phyloP scores from a whole-genome alignment of 352 stramenopile species.

The Peronospora tabacina region DNA sequence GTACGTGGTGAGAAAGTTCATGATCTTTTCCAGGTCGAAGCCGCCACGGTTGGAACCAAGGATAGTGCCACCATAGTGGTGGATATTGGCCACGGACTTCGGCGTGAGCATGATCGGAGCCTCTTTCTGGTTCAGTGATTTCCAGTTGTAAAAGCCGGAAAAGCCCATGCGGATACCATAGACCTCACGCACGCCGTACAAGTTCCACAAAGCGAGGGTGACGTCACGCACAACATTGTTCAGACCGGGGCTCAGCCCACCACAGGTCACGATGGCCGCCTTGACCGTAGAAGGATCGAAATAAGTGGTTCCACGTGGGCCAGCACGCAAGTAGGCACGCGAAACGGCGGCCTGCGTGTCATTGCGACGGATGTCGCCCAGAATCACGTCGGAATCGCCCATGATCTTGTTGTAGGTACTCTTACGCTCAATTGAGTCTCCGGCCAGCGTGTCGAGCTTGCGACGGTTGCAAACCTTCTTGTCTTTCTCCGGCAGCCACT shows the following conservation, averaged over 20 bases:
- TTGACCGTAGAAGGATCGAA: conserved; percentile 75
- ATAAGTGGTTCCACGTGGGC: conserved; percentile 57
- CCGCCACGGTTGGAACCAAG: conserved; percentile 91
- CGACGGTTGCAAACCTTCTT: conserved; percentile 51
- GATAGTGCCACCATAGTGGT: conserved; percentile 91
- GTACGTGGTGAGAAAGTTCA: conserved; percentile 86
- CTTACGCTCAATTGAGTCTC: conserved; percentile 53
- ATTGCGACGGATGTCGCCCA: conserved; percentile 77
- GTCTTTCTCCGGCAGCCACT: conserved; percentile 58
- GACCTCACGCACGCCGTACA: conserved; percentile 80
- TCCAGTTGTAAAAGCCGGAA: conserved; percentile 77
- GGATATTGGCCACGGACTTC: conserved; percentile 62
- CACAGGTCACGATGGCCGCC: conserved; percentile 89
- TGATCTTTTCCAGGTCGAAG: conserved; percentile 96
- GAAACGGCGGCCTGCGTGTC: conserved; percentile 52
- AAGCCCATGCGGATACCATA: conserved; percentile 83
- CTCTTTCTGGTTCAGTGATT: conserved; percentile 66
- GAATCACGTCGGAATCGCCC: conserved; percentile 70
- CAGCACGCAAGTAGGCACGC: conserved; percentile 72
- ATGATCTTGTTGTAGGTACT: conserved; percentile 87
- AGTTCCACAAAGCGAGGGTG: conserved; percentile 86
- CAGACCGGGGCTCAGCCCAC: conserved; percentile 93
- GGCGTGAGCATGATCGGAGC: conserved; percentile 73
- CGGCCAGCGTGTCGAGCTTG: conserved; percentile 69
- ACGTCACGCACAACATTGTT: conserved; percentile 98